Evolutionary conservation across 2,329 filamentous ascomycete genomes (phyloP), one percentile per base, ranked within the genome.

Genomic region (Aspergillus ochraceus): DNA sequence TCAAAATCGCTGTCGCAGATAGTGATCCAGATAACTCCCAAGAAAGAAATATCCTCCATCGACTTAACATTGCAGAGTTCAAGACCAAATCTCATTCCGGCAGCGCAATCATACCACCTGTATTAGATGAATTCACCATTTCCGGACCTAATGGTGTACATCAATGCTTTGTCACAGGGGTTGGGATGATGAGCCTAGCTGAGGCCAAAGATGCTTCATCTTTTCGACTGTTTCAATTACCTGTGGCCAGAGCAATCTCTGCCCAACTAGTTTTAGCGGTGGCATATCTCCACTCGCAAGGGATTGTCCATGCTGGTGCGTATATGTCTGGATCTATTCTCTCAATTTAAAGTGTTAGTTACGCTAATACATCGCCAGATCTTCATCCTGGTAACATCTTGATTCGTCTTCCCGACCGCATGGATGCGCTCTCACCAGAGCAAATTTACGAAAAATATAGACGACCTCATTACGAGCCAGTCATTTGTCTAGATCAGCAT

Each of bases 301-400:
- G 36, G 3, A 39, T 39, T 17, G 36, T 39, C 14, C 36, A 39
- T 39, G 36, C 12, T 17, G 36, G 36, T 39, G 4, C n/a, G 36
- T 39, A 17, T 4, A 32, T 32, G 9, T 12, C 11, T 32, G 30
- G 6, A 8, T 32, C 30, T 11, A 3, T 32, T 32, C 2, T 32
- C 30, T 32, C 11, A 32, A 32, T 32, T 32, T 11, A 32, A 8
- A 10, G 11, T 32, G 30, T 32, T 10, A 12, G 9, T 32, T 32
- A 32, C 4, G 54, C 56, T 12, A 66, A 64, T 67, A 66, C 52
- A 64, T 67, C 1, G 4, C 6, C 54, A 68, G 65, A 68, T 57
- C 59, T 70, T 22, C 67, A 70, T 46, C 53, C 57, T 3, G 62
- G 55, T 29, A 71, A 69, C 49, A 59, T 70, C 46, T 50, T 70